Evolutionary conservation across 2,329 filamentous ascomycete genomes (phyloP), one percentile per base, ranked within the genome.

Genomic region (Botrytis hyacinthi): DNA sequence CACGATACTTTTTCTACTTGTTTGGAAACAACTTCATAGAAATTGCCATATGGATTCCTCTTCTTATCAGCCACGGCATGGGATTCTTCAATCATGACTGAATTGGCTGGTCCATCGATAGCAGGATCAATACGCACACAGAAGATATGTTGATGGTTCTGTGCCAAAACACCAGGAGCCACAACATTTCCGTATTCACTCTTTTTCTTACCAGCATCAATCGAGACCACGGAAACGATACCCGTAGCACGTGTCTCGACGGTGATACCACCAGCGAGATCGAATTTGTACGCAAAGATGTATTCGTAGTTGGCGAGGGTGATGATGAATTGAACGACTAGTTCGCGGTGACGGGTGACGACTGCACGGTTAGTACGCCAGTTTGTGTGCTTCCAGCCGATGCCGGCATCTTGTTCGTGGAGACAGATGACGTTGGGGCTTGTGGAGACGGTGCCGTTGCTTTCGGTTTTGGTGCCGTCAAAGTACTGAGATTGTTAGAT

Each of bases 291-390:
- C 2, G 87, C 86, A 73, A 92, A 88, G 59, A 92, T 86, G 78
- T 92, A 92, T 78, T 92, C 90, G 82, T 93, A 92, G 82, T 93
- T 92, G 32, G 88, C 88, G 2, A 92, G 85, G 0, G 90, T 92
- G 76, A 90, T 88, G 80, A 92, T 90, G 78, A 88, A 90, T 77
- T 92, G 90, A 3, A 92, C 81, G 0, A 92, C 89, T 3, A 92
- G 84, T 76, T 91, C 87, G 0, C 90, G 86, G 73, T 86, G 84
- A 12, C 91, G 84, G 0, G 87, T 88, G 0, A 92, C 88, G 1
- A 90, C 88, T 0, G 89, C 89, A 2, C 88, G 85, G 42, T 85
- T 84, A 0, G 89, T 92, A 6, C 90, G 85, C 83, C 87, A 91
- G 82, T 92, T 92, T 8, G 89, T 91, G 81, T 92, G 90, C 79